Conservation (phyloP, 2,329 filamentous ascomycete genomes). For the Colletotrichum theobromicola region DNA sequence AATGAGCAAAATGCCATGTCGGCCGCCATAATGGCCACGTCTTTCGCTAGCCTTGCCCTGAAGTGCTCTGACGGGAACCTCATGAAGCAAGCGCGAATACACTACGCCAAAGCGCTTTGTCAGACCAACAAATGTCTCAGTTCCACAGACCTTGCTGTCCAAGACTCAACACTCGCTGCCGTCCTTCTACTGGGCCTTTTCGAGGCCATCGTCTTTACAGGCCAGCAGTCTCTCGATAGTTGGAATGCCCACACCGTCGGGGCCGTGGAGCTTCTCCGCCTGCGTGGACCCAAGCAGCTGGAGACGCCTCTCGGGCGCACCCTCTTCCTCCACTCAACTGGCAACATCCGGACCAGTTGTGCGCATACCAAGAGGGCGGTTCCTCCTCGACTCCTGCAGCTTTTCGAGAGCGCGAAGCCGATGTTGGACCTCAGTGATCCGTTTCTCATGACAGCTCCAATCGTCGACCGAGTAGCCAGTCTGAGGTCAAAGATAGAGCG, state of each 20-base stretch:
- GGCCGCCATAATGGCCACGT: conserved; percentile 25
- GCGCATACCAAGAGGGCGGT: conserved; percentile 27
- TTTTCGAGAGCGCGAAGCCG: conserved; percentile 15
- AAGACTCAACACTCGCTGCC: conserved; percentile 29
- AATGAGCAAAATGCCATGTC: conserved; percentile 23
- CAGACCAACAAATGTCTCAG: conserved; percentile 20
- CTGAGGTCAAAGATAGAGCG: conserved; percentile 19
- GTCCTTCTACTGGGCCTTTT: conserved; percentile 32
- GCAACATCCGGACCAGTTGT: conserved; percentile 30
- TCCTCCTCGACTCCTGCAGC: conserved; percentile 23
- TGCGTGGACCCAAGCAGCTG: conserved; percentile 27
- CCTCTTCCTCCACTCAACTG: conserved; percentile 29
- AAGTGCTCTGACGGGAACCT: conserved; percentile 10
- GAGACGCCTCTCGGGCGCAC: conserved; percentile 22
- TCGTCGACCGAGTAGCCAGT: conserved; percentile 23
- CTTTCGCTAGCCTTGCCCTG: conserved; percentile 28
- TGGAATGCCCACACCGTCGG: conserved; percentile 31
- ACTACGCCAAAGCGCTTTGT: conserved; percentile 24
- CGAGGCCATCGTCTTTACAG: conserved; percentile 30
- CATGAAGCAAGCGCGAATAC: conserved; percentile 23
- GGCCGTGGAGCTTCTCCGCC: conserved; percentile 28
- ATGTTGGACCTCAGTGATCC: conserved; percentile 21
- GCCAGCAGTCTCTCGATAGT: conserved; percentile 25
- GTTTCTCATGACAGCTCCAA: conserved; percentile 12
- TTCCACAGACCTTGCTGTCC: conserved; percentile 22